A percentile compares a stretch with the other conserved stretches of the same genome.
Conservation (phyloP, 345 rosid species). For the Aquilaria sinensis region DNA sequence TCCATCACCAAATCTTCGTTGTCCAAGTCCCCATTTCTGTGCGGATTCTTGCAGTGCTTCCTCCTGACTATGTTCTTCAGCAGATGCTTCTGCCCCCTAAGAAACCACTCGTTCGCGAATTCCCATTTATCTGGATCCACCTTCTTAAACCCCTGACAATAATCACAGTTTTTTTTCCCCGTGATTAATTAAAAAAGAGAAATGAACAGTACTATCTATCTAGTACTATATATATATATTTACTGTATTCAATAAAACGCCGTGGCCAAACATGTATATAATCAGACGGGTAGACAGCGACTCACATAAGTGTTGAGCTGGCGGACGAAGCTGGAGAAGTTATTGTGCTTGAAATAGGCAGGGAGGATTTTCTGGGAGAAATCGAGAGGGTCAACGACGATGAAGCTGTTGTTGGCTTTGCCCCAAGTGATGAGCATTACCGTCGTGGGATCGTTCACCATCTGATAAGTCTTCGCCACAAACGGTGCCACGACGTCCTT, state of each 20-base stretch:
- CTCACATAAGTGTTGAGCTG: constrained; percentile 92
- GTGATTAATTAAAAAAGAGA: neutral
- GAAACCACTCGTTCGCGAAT: constrained; percentile 85
- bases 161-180: no score
- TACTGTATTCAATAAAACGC: no score
- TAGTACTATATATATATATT: neutral
- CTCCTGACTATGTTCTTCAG: constrained; percentile 67
- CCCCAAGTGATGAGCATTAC: constrained; percentile 84
- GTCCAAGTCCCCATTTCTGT: constrained; percentile 34
- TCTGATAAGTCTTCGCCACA: constrained; percentile 76
- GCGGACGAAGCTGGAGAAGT: constrained; percentile 94
- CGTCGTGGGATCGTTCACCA: constrained; percentile 86
- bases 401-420: constrained; percentile 69
- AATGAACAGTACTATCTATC: neutral
- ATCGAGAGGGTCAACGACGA: constrained; percentile 75
- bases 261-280: neutral
- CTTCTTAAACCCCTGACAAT: constrained; percentile 71
- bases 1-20: constrained; percentile 62
- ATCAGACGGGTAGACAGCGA: constrained; percentile 1
- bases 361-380: constrained; percentile 78
- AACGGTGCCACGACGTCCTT: constrained; percentile 62
- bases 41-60: constrained; percentile 41
- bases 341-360: constrained; percentile 90
- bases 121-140: constrained; percentile 96
- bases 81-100: constrained; percentile 74